Evolutionary conservation across 108 stramenopile species (phyloP), one percentile per base, ranked within the genome.

Genomic region (Mediolabrus comicus): DNA sequence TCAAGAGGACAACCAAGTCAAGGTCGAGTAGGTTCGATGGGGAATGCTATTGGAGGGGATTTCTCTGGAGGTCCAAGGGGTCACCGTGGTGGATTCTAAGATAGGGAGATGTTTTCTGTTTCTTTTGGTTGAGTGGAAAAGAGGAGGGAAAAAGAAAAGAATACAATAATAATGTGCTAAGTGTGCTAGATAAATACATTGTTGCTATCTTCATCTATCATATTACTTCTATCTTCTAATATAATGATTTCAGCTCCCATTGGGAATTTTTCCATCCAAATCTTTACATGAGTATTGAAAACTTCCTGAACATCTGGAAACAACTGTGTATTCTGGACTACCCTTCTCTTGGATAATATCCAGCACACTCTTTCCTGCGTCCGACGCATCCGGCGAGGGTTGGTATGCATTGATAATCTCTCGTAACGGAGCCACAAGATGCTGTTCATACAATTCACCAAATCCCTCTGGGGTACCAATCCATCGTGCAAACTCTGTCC

Each of bases 311-410:
- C 75, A 76, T 29, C 49, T 68, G 17, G 67, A 57, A 36, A 76
- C 67, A 25, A 76, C 30, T 33, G 52, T 49, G 34, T 53, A 76
- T 38, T 66, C 35, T 2, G 32, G 32, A 4, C 43, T 52, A 12
- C 67, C 75, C 26, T 31, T 34, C 22, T 68, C 67, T 25, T 55
- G 10, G 46, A 76, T 68, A 3, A 76, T 22, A 49, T 76, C 75
- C 52, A 76, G 22, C 33, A 63, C 52, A 54, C 66, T 54, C 60
- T 58, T 76, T 10, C 60, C 51, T 22, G 30, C 61, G 27, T 53
- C 53, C 14, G 41, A 31, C 16, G 51, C 58, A 33, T 38, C 38
- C 33, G 62, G 54, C 22, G 43, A 49, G 13, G 71, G 58, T 29
- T 55, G 22, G 64, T 64, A 64, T 10, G 46, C 63, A 30, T 64